phyloP scores from a whole-genome alignment of 2,329 filamentous ascomycete genomes.

The Diplodia intermedia region DNA sequence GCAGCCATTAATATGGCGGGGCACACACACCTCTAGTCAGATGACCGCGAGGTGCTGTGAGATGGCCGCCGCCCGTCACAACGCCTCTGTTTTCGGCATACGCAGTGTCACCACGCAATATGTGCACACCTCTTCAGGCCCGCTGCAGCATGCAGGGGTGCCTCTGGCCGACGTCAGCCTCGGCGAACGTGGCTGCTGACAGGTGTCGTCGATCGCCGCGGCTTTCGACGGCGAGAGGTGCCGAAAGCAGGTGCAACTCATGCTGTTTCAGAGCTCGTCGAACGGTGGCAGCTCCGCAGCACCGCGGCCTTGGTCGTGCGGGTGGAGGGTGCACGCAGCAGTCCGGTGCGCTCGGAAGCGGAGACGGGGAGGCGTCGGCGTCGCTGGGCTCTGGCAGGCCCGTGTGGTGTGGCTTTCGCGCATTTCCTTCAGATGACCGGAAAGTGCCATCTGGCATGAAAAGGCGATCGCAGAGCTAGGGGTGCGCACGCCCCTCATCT shows the following conservation, averaged over 20 bases:
- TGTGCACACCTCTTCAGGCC: slow-evolving; percentile 13
- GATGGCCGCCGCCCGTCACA: slow-evolving; percentile 19
- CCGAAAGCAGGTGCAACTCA: neutral
- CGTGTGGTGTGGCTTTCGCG: slow-evolving; percentile 15
- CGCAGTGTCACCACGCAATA: slow-evolving; percentile 8
- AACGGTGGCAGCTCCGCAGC: neutral
- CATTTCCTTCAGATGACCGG: neutral
- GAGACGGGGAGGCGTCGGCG: neutral
- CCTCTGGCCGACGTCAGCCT: slow-evolving; percentile 10
- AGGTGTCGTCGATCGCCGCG: neutral
- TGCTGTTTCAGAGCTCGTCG: neutral
- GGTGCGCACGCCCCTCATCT: slow-evolving; percentile 8
- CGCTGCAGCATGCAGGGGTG: slow-evolving; percentile 7
- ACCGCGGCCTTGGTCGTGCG: neutral
- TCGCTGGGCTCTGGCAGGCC: neutral
- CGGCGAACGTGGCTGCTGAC: slow-evolving; percentile 19
- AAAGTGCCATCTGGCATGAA: slow-evolving; percentile 17
- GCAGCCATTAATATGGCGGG: neutral
- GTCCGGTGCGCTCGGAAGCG: neutral
- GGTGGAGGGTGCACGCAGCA: neutral
- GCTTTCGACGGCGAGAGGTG: neutral
- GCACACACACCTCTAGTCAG: slow-evolving; percentile 21
- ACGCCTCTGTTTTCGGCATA: neutral
- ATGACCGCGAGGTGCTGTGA: slow-evolving; percentile 28
- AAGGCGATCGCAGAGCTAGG: slow-evolving; percentile 4